These are phyloP conservation scores for Allium cepa DNA, from an alignment of 106 monocot genomes.

Conservation along the genomic window DNA sequence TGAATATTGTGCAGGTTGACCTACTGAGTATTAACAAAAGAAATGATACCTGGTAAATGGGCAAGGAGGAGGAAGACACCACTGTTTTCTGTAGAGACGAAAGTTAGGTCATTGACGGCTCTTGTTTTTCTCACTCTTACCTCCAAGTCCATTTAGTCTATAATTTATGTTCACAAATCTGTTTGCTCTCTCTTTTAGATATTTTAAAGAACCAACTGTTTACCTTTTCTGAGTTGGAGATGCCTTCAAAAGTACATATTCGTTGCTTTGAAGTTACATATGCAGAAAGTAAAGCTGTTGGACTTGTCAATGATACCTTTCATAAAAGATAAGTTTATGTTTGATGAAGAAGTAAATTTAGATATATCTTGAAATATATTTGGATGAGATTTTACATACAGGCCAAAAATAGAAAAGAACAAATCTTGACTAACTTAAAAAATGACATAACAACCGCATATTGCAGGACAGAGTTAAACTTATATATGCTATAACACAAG, in stretches of 20 bases:
- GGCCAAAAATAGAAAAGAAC: too few relatives aligned
- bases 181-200: neutral
- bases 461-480: too few relatives aligned
- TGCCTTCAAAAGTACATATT: slow-evolving; percentile 18
- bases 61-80: slow-evolving; percentile 28
- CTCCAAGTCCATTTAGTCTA: slow-evolving; percentile 34
- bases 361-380: too few relatives aligned
- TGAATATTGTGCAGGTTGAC: neutral
- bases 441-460: too few relatives aligned
- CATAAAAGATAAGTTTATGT: too few relatives aligned
- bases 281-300: too few relatives aligned
- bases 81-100: slow-evolving; percentile 36
- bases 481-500: too few relatives aligned
- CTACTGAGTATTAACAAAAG: neutral
- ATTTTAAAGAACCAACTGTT: neutral
- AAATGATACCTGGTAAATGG: slow-evolving; percentile 42
- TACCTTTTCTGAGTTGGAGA: neutral
- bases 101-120: slow-evolving; percentile 19
- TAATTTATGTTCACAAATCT: neutral
- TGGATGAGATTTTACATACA: too few relatives aligned
- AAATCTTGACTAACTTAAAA: too few relatives aligned
- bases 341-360: too few relatives aligned
- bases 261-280: slow-evolving; percentile 11
- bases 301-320: too few relatives aligned
- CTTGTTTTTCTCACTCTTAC: slow-evolving; percentile 22